Conservation (phyloP, 2,329 filamentous ascomycete species). For the Paramyrothecium roridum region DNA sequence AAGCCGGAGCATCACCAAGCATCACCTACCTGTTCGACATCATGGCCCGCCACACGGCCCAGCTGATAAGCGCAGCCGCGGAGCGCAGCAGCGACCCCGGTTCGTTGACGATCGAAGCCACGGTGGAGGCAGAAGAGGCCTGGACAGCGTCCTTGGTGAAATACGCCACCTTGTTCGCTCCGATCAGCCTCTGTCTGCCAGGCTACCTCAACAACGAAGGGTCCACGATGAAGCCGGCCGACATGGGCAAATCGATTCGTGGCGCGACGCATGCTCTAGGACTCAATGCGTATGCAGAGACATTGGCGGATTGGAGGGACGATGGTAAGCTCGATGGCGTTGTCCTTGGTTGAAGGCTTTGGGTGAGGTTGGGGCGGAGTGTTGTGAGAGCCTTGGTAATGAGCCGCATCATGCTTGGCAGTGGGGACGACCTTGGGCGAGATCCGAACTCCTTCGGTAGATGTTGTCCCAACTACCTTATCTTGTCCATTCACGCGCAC, state of each 20-base stretch:
- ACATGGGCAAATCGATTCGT: background rate
- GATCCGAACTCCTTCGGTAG: background rate
- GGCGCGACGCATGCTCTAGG: background rate
- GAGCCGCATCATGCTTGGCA: background rate
- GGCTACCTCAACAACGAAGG: background rate
- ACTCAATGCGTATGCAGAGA: background rate
- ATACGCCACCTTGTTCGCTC: background rate
- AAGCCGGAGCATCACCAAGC: slow-evolving; percentile 35
- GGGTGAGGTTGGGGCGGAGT: too few species aligned
- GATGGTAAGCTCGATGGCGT: background rate
- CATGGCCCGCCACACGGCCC: slow-evolving; percentile 11
- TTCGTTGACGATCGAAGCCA: background rate
- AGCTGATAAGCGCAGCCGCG: background rate
- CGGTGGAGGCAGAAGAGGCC: background rate
- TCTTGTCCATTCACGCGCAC: background rate
- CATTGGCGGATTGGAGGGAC: background rate
- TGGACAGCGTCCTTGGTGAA: background rate
- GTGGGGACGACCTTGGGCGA: background rate
- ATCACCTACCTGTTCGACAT: slow-evolving; percentile 31
- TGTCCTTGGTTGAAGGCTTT: background rate
- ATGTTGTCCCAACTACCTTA: background rate
- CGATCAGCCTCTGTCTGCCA: background rate
- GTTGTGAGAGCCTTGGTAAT: background rate
- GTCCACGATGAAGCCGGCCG: background rate
- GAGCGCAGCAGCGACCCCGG: background rate